A percentile compares a stretch with the other conserved stretches of the same genome.
These are phyloP conservation scores for Elaeagnus macrophylla DNA, from an alignment of 306 rosid species.

Conservation along the genomic window DNA sequence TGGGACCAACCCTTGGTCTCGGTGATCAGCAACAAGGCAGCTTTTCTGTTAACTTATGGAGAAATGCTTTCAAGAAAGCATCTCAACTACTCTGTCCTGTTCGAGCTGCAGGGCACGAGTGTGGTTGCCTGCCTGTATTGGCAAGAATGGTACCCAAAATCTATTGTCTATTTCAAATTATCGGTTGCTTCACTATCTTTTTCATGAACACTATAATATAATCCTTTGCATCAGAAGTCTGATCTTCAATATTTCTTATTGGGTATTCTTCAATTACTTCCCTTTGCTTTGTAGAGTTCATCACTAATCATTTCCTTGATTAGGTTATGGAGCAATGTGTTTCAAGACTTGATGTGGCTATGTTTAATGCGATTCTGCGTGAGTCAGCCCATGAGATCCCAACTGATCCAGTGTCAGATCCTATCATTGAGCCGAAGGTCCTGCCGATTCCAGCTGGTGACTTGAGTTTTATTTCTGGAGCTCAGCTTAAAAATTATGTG, in stretches of 20 bases:
- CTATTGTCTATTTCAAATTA: neutral
- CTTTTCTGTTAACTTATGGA: conserved; percentile 76
- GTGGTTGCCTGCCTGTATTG: conserved; percentile 91
- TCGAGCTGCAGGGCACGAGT: conserved; percentile 89
- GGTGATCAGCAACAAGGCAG: conserved; percentile 89
- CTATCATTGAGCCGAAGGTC: conserved; percentile 81
- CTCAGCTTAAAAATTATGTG: conserved; percentile 92
- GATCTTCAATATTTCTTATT: conserved; percentile 9
- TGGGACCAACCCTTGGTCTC: conserved; percentile 79
- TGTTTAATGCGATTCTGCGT: conserved; percentile 93
- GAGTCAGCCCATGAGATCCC: conserved; percentile 94
- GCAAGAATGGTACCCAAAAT: conserved; percentile 58
- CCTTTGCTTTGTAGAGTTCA: conserved; percentile 20
- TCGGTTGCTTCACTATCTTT: neutral
- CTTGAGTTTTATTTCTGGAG: conserved; percentile 96
- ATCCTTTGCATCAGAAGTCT: neutral
- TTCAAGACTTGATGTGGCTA: conserved; percentile 83
- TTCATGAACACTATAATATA: neutral
- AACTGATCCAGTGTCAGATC: conserved; percentile 94
- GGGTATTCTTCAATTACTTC: conserved; percentile 1
- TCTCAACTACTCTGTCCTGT: conserved; percentile 88
- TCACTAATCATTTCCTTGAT: conserved; percentile 19
- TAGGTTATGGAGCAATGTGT: conserved; percentile 90
- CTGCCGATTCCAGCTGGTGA: conserved; percentile 95
- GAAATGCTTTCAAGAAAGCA: conserved; percentile 81